phyloP scores from a whole-genome alignment of 306 rosid genomes.

The Fragaria iinumae region DNA sequence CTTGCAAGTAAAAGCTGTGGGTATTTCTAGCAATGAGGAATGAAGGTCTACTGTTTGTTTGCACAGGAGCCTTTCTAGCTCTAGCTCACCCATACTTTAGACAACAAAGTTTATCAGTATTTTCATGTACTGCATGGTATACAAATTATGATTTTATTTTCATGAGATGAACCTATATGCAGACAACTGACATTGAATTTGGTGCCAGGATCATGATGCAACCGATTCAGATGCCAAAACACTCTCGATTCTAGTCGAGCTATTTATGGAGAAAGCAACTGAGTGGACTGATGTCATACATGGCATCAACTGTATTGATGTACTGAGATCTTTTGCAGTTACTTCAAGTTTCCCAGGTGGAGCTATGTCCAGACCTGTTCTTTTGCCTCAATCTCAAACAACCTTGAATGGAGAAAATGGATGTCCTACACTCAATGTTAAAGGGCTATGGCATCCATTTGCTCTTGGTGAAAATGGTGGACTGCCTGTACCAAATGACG shows the following conservation, averaged over 20 bases:
- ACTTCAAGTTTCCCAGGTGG: slow-evolving; percentile 68
- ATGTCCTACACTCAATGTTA: slow-evolving; percentile 55
- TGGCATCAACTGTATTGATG: slow-evolving; percentile 84
- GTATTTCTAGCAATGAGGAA: background rate
- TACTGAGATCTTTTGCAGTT: slow-evolving; percentile 77
- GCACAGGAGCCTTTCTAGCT: background rate
- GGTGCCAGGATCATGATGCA: slow-evolving; percentile 70
- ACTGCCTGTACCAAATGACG: slow-evolving; percentile 78
- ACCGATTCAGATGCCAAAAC: slow-evolving; percentile 79
- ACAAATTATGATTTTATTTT: background rate
- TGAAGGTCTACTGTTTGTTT: background rate
- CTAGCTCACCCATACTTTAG: background rate
- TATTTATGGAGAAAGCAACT: slow-evolving; percentile 66
- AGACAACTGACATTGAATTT: slow-evolving; percentile 28
- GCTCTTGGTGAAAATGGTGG: slow-evolving; percentile 75
- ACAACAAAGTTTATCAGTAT: background rate
- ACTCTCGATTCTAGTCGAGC: slow-evolving; percentile 64
- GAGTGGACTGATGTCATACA: slow-evolving; percentile 72
- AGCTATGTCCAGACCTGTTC: slow-evolving; percentile 77
- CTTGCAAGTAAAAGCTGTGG: background rate
- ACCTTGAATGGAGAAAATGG: slow-evolving; percentile 32
- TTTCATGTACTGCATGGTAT: slow-evolving; percentile 1
- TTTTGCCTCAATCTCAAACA: slow-evolving; percentile 45
- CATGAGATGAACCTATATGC: background rate
- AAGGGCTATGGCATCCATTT: slow-evolving; percentile 95